phyloP scores from a whole-genome alignment of 1,139 yeast species.

The Candida labiduridarum region DNA sequence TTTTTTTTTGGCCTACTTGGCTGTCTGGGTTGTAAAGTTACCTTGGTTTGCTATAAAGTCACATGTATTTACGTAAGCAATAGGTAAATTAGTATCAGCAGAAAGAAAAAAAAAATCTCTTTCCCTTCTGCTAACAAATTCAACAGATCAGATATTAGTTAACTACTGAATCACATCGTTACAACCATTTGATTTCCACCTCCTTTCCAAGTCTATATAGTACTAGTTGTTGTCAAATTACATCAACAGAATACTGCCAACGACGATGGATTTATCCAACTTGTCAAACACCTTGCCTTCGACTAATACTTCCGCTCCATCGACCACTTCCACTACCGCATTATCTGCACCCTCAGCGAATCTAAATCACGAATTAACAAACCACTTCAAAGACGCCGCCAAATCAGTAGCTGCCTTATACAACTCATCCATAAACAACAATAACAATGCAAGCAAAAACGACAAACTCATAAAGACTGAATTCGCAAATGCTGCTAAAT shows the following conservation, averaged over 20 bases:
- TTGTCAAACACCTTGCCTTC: constrained; percentile 14
- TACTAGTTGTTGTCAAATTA: not conserved
- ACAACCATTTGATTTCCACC: too few species aligned
- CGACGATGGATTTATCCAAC: constrained; percentile 14
- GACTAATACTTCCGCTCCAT: constrained; percentile 6
- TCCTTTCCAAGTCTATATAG: not conserved
- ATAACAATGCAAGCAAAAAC: constrained; percentile 22
- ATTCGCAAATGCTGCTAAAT: constrained; percentile 64
- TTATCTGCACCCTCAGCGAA: constrained; percentile 19
- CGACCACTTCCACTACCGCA: constrained; percentile 2
- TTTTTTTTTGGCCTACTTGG: not conserved
- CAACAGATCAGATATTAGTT: not conserved
- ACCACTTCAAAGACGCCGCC: constrained; percentile 49
- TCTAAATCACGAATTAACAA: constrained; percentile 43
- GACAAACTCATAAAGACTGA: constrained; percentile 38
- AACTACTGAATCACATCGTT: too few species aligned
- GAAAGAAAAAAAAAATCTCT: constrained; percentile 2
- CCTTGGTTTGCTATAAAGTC: not conserved
- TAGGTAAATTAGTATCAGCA: too few species aligned
- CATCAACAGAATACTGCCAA: not conserved
- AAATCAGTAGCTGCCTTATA: constrained; percentile 47
- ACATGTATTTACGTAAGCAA: not conserved
- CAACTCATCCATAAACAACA: constrained; percentile 25
- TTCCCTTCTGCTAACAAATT: not conserved
- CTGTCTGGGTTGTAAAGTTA: not conserved